Evolutionary conservation across 1,284 basidiomycete species (phyloP).

Genomic region (Leccinum fallax): DNA sequence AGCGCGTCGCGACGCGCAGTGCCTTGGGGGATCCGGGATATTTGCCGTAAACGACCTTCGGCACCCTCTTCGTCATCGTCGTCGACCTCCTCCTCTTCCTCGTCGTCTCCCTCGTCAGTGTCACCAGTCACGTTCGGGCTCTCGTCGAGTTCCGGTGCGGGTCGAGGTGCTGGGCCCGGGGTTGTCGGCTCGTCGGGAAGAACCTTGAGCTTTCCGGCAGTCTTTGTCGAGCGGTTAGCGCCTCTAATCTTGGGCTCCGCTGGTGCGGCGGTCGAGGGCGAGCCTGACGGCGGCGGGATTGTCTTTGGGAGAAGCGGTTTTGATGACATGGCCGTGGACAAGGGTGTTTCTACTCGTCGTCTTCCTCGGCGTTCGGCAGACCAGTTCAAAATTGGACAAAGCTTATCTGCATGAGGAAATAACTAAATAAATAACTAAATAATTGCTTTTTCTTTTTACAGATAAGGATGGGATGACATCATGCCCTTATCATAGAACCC

Average conservation of each 20-base stretch:
- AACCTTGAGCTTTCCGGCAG: constrained; percentile 87
- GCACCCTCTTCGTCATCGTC: constrained; percentile 65
- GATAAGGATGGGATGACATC: constrained; percentile 20
- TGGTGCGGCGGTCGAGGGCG: constrained; percentile 7
- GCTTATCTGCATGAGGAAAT: background rate
- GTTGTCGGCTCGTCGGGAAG: constrained; percentile 88
- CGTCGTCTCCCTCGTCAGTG: constrained; percentile 73
- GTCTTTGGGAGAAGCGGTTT: constrained; percentile 36
- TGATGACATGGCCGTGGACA: constrained; percentile 27
- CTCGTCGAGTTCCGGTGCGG: constrained; percentile 43
- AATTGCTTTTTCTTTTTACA: background rate
- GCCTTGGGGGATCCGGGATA: constrained; percentile 91
- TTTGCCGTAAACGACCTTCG: constrained; percentile 83
- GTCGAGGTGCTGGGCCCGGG: constrained; percentile 68
- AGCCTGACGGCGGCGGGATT: constrained; percentile 15
- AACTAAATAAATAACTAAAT: constrained; percentile 15
- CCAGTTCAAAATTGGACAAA: constrained; percentile 19
- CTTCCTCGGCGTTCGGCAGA: constrained; percentile 12
- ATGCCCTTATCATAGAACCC: background rate
- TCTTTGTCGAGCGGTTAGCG: constrained; percentile 85
- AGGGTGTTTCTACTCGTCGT: constrained; percentile 16
- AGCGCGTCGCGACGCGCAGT: constrained; percentile 91
- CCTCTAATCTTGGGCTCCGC: constrained; percentile 60
- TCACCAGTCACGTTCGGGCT: constrained; percentile 59
- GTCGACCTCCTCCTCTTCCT: constrained; percentile 69